Base-by-base conservation (phyloP, 352 stramenopile species). In the Phytopythium aichiense region DNA sequence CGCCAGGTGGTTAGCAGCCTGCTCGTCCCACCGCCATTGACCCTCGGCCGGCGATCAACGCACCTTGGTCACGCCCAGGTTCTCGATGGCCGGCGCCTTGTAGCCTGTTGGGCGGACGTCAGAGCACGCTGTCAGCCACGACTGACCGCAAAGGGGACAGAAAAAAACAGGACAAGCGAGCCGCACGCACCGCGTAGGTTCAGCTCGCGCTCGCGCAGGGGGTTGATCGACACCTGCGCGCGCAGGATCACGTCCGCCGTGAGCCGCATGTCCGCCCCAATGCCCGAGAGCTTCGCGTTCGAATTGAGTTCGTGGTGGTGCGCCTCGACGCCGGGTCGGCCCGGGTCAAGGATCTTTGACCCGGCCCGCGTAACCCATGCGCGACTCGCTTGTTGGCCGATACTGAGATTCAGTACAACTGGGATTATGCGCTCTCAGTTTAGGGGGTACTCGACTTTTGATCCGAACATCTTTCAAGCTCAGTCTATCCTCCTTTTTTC, bases 81-180 rank as follows among this genome's bases (percentile, higher is more conserved):
- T 98, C 71, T 98, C 92, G 45, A 98, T 90, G 31, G 89, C 84
- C 33, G 91, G 90, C 33, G 95, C 95, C 72, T 97, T 97, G 68
- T 85, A 87, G 67, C 89, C 86, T 96, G 72, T 15, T 15, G 35
- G 35, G 12, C 12, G 35, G 35, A 15, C 35, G 35, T 7, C 35
- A 40, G 1, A 15, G 35, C 35, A 8, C 51, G 13, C 2, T 23
- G 35, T 40, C 35, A 40, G 35, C 12, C 35, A 11, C 18, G 30
- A 30, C 20, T 2, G 7, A 5, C 28, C 28, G 28, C 28, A 31
- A 31, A 31, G 6, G 35, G 12, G 35, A 40, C 35, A 40, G 9
- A 7, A 15, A 8, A 15, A 16, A 42, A 22, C 20, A 20, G 42
- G n/a, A 35, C 42, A 16, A 40, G 12, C 1, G 11, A 38, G 16